phyloP scores from a whole-genome alignment of 2,329 filamentous ascomycete genomes.

The Trichoderma sp. region DNA sequence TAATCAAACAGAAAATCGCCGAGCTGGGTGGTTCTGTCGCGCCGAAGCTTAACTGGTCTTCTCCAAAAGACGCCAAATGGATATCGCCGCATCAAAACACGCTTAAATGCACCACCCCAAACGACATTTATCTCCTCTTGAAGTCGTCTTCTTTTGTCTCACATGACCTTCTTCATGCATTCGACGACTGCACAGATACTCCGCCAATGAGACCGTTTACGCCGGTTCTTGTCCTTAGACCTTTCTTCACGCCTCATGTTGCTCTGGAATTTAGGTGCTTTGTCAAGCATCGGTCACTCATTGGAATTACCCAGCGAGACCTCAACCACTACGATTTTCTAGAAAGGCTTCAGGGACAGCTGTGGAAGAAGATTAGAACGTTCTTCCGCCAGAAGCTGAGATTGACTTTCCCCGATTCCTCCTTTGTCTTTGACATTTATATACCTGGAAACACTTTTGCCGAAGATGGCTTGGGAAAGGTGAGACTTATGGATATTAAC shows the following conservation, averaged over 20 bases:
- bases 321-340: constrained; percentile 89
- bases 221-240: constrained; percentile 80
- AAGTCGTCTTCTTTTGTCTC: constrained; percentile 95
- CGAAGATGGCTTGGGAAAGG: constrained; percentile 62
- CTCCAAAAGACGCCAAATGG: constrained; percentile 93
- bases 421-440: constrained; percentile 91
- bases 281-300: constrained; percentile 74
- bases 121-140: constrained; percentile 88
- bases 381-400: constrained; percentile 76
- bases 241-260: constrained; percentile 84
- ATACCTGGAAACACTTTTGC: constrained; percentile 64
- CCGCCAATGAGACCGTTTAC: constrained; percentile 51
- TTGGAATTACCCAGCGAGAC: constrained; percentile 86
- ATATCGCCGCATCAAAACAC: constrained; percentile 82
- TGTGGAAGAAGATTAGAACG: constrained; percentile 66
- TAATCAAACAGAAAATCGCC: constrained; percentile 72
- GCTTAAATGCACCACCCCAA: constrained; percentile 82
- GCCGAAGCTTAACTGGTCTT: constrained; percentile 96
- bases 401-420: constrained; percentile 76
- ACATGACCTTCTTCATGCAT: constrained; percentile 90
- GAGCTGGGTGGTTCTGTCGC: constrained; percentile 83
- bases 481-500: constrained; percentile 91
- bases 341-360: constrained; percentile 55
- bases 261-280: constrained; percentile 95
- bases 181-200: constrained; percentile 62